Evolutionary conservation across 768 basidiomycete genomes (phyloP).

Genomic region (Tylopilus felleus): DNA sequence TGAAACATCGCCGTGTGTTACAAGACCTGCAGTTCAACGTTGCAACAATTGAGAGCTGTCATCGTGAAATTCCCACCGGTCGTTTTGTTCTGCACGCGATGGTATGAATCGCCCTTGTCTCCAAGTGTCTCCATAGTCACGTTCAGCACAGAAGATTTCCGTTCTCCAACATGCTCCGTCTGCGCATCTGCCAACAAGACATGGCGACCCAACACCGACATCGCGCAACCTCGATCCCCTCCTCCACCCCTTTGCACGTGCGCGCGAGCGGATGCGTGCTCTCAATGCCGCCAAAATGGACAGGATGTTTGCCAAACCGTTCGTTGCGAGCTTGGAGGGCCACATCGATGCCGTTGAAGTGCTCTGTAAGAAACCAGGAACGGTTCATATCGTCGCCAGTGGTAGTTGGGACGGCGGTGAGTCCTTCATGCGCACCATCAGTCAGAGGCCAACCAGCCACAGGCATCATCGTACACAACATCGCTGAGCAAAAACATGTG

Average conservation of each 20-base stretch:
- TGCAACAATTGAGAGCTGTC: too few relatives aligned
- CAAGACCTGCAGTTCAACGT: too few relatives aligned
- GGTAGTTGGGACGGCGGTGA: conserved; percentile 95
- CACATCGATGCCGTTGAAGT: conserved; percentile 94
- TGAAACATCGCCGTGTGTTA: neutral
- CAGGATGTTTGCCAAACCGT: conserved; percentile 96
- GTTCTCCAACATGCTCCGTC: conserved; percentile 83
- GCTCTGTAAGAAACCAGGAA: conserved; percentile 66
- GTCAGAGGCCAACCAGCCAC: neutral
- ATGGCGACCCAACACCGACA: conserved; percentile 82
- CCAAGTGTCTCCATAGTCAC: conserved; percentile 1
- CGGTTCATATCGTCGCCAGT: conserved; percentile 78
- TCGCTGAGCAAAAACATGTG: conserved; percentile 54
- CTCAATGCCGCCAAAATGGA: conserved; percentile 97
- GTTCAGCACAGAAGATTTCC: conserved; percentile 64
- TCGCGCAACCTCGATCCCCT: conserved; percentile 91
- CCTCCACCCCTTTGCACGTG: conserved; percentile 93
- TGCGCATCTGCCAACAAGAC: conserved; percentile 66
- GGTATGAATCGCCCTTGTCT: conserved; percentile 8
- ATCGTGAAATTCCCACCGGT: neutral
- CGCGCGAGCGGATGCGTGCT: conserved; percentile 90
- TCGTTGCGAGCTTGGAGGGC: conserved; percentile 85
- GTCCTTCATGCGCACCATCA: conserved; percentile 26
- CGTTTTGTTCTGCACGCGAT: conserved; percentile 1
- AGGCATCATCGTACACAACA: conserved; percentile 87